These are phyloP conservation scores for Yamadazyma blattariae DNA, from an alignment of 1,139 yeast species.

Conservation along the genomic window DNA sequence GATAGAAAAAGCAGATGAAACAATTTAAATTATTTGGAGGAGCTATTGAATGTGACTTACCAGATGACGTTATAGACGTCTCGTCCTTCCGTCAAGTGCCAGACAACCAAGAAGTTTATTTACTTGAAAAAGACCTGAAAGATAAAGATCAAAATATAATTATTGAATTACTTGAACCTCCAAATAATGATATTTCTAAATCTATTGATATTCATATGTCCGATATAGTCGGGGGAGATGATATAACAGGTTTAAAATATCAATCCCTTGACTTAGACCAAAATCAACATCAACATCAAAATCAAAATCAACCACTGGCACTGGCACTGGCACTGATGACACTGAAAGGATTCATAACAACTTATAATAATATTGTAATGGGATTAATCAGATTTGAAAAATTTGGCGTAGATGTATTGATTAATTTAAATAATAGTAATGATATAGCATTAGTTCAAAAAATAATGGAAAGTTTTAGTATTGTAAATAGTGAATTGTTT, in stretches of 20 bases:
- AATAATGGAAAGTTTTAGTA: constrained; percentile 18
- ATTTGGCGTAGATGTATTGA: constrained; percentile 53
- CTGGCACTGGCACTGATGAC: too few species aligned
- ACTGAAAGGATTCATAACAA: constrained; percentile 21
- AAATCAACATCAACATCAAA: too few species aligned
- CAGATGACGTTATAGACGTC: constrained; percentile 63
- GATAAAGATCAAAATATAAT: constrained; percentile 59
- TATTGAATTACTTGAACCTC: constrained; percentile 66
- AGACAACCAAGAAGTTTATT: constrained; percentile 84
- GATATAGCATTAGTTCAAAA: constrained; percentile 21
- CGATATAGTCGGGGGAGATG: constrained; percentile 28
- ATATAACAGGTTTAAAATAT: constrained; percentile 16
- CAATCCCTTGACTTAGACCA: constrained; percentile 18
- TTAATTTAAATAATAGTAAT: constrained; percentile 50
- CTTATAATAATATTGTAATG: constrained; percentile 36
- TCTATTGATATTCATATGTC: constrained; percentile 41
- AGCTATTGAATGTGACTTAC: constrained; percentile 58
- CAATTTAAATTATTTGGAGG: constrained; percentile 62
- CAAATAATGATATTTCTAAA: constrained; percentile 27
- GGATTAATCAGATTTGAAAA: constrained; percentile 2
- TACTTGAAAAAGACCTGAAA: constrained; percentile 34
- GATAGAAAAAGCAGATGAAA: not conserved
- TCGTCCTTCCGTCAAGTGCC: constrained; percentile 76
- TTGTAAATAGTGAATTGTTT: constrained; percentile 29
- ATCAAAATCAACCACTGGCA: too few species aligned